Evolutionary conservation across 306 rosid species (phyloP).

Genomic region (Malus sylvestris): DNA sequence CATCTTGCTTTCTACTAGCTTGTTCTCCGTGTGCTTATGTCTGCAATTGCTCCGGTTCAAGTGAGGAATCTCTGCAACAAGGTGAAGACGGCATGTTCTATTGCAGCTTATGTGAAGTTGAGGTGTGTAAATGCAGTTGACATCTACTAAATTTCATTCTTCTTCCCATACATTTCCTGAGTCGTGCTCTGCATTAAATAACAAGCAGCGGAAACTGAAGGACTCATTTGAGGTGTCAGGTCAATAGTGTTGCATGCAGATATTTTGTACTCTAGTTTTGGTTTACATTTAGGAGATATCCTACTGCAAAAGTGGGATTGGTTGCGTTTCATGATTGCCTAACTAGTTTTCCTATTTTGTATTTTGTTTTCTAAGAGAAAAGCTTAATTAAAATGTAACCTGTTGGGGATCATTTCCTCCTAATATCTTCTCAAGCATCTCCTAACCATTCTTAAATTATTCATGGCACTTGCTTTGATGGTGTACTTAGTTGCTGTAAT

Average conservation of each 20-base stretch:
- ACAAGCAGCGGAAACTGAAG: background rate
- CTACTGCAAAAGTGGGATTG: background rate
- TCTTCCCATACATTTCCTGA: background rate
- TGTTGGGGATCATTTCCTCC: background rate
- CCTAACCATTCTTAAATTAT: background rate
- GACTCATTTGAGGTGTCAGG: background rate
- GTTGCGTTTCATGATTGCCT: background rate
- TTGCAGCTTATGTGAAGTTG: slow-evolving; percentile 98
- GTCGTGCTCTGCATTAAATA: background rate
- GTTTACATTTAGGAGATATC: background rate
- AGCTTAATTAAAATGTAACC: slow-evolving; percentile 4
- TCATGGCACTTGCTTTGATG: background rate
- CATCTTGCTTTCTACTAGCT: slow-evolving; percentile 46
- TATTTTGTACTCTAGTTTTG: slow-evolving; percentile 8
- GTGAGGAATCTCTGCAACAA: slow-evolving; percentile 52
- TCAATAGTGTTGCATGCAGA: slow-evolving; percentile 4
- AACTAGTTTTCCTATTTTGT: background rate
- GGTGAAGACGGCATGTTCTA: slow-evolving; percentile 97
- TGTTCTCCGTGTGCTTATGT: slow-evolving; percentile 73
- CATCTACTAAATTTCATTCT: background rate
- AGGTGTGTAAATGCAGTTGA: slow-evolving; percentile 51
- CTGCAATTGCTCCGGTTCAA: slow-evolving; percentile 47
- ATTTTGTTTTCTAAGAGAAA: background rate
- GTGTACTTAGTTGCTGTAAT: background rate
- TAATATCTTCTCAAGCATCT: slow-evolving; percentile 3